Percentiles rank a stretch among this genome's conserved stretches.
These are phyloP conservation scores for Brassica balearica DNA, from an alignment of 441 rosid genomes.

Conservation along the genomic window DNA sequence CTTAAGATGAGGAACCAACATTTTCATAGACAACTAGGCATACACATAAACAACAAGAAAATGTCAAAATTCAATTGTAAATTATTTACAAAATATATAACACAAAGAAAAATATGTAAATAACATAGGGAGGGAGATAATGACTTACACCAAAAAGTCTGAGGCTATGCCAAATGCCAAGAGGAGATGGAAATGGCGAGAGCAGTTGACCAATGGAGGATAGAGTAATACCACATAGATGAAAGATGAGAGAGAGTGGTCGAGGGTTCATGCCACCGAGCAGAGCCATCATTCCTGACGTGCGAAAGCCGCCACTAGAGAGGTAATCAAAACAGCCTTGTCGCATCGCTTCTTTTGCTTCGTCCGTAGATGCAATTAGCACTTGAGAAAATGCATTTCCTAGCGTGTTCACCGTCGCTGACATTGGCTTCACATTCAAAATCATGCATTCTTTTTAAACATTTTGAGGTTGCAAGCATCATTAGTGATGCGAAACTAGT, in stretches of 20 bases:
- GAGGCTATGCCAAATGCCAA: conserved; percentile 53
- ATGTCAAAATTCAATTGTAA: background rate
- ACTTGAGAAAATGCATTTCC: conserved; percentile 55
- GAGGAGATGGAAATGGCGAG: conserved; percentile 57
- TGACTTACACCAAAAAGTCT: conserved; percentile 48
- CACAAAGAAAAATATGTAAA: background rate
- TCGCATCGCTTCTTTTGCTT: conserved; percentile 61
- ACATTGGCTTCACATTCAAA: conserved; percentile 51
- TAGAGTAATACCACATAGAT: conserved; percentile 52
- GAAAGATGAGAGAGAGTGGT: conserved; percentile 54
- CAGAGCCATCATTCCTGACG: conserved; percentile 52
- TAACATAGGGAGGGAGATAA: background rate
- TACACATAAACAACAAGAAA: background rate
- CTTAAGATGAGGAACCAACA: conserved; percentile 39
- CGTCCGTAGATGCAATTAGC: conserved; percentile 50
- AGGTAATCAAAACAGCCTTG: conserved; percentile 61
- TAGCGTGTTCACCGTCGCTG: conserved; percentile 63
- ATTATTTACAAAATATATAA: background rate
- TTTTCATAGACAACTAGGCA: conserved; percentile 17
- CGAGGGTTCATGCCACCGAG: conserved; percentile 63
- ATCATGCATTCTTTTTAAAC: background rate
- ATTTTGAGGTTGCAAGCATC: background rate
- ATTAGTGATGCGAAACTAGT: background rate
- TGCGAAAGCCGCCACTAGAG: conserved; percentile 51
- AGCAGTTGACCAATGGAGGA: conserved; percentile 55